phyloP scores from a whole-genome alignment of 2,329 filamentous ascomycete species.

The Pseudogymnoascus sp. region DNA sequence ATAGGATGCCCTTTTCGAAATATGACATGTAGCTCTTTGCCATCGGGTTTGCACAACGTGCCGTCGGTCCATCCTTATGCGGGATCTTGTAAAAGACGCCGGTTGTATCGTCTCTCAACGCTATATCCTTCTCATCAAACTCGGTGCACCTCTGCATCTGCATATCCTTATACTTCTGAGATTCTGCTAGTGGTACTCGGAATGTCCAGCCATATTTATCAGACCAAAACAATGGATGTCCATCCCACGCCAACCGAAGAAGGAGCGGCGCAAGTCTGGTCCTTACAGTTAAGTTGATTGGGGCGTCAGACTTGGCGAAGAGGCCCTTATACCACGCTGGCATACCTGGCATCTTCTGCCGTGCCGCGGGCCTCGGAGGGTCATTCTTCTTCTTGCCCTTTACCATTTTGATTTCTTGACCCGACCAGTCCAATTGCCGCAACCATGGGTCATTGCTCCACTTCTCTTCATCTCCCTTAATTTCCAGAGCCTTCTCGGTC shows the following conservation, averaged over 20 bases:
- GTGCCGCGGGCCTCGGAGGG: constrained; percentile 63
- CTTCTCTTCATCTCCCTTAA: constrained; percentile 58
- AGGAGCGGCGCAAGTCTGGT: constrained; percentile 81
- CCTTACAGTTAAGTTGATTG: constrained; percentile 73
- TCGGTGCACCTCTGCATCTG: constrained; percentile 70
- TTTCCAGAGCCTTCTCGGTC: constrained; percentile 65
- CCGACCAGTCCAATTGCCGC: constrained; percentile 88
- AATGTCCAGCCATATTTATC: constrained; percentile 92
- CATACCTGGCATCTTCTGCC: constrained; percentile 91
- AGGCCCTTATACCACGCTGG: constrained; percentile 94
- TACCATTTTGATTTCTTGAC: constrained; percentile 81
- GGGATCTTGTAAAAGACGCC: constrained; percentile 84
- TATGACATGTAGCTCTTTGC: constrained; percentile 85
- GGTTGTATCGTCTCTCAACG: constrained; percentile 55
- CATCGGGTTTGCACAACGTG: constrained; percentile 77
- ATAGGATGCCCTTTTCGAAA: constrained; percentile 81
- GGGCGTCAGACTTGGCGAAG: constrained; percentile 57
- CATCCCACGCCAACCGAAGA: constrained; percentile 79
- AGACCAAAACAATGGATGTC: constrained; percentile 84
- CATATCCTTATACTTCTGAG: constrained; percentile 56
- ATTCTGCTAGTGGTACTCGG: constrained; percentile 55
- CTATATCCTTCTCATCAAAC: constrained; percentile 59
- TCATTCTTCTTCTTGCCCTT: constrained; percentile 86
- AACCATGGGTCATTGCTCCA: constrained; percentile 85
- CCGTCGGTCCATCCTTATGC: constrained; percentile 84